A percentile compares a stretch with the other conserved stretches of the same genome.
These are phyloP conservation scores for Neofusicoccum umdonicola DNA, from an alignment of 2,329 filamentous ascomycete species.

Conservation along the genomic window DNA sequence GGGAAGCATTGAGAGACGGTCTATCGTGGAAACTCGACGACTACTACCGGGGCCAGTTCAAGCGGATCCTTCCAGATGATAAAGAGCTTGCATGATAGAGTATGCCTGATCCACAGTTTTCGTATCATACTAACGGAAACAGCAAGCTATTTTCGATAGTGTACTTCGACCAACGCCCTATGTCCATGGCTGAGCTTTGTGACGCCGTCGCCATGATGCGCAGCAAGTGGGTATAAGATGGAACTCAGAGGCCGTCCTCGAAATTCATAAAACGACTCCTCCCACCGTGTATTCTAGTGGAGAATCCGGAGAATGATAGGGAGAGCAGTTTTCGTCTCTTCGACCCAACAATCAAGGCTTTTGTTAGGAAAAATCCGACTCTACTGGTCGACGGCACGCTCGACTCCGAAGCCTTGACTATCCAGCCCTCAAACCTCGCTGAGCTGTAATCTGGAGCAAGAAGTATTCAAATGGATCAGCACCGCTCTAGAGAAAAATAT, in stretches of 20 bases:
- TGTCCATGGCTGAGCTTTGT: neutral
- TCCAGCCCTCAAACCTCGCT: no score
- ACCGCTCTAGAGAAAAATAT: no score
- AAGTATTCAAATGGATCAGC: no score
- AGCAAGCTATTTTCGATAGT: slow-evolving; percentile 7
- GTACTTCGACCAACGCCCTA: neutral
- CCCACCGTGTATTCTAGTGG: neutral
- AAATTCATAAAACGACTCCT: neutral
- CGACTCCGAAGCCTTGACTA: no score
- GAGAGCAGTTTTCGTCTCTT: neutral
- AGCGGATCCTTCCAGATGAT: neutral
- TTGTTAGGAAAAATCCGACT: neutral
- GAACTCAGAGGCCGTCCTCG: neutral
- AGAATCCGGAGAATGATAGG: neutral
- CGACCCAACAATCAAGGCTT: neutral
- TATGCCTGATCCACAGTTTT: neutral
- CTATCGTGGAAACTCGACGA: neutral
- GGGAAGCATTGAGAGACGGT: neutral
- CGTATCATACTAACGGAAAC: neutral
- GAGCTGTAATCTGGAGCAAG: no score
- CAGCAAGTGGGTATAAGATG: slow-evolving; percentile 10
- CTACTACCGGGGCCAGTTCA: neutral
- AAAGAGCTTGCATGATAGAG: neutral
- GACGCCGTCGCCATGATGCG: slow-evolving; percentile 10
- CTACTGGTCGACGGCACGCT: neutral